Conservation (phyloP, 768 basidiomycete genomes). For the Inosperma sp. region DNA sequence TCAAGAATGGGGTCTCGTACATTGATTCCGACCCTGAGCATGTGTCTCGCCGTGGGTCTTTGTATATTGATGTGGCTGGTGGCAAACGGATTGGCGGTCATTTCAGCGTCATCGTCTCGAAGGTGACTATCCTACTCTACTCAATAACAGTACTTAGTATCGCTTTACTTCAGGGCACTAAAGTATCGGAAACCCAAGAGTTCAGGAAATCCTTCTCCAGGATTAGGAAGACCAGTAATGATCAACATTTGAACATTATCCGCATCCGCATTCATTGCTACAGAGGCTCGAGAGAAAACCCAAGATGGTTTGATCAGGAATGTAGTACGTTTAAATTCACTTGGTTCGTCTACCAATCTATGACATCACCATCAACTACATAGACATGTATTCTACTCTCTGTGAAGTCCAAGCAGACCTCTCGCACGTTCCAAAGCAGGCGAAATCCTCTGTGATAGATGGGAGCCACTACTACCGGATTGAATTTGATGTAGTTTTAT, state of each 20-base stretch:
- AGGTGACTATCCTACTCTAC: no score
- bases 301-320: slow-evolving; percentile 18
- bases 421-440: no score
- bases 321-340: neutral
- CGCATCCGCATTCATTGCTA: slow-evolving; percentile 20
- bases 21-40: slow-evolving; percentile 28
- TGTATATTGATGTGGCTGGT: slow-evolving; percentile 31
- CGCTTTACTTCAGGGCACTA: slow-evolving; percentile 28
- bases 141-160: neutral
- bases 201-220: slow-evolving; percentile 36
- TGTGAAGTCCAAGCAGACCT: slow-evolving; percentile 22
- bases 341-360: no score
- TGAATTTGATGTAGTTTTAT: slow-evolving; percentile 35
- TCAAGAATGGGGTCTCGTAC: slow-evolving; percentile 18
- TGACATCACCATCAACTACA: no score
- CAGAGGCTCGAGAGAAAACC: slow-evolving; percentile 15
- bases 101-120: slow-evolving; percentile 36
- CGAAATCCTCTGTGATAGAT: no score
- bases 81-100: slow-evolving; percentile 28
- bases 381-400: no score
- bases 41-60: no score
- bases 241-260: slow-evolving; percentile 9
- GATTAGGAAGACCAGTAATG: slow-evolving; percentile 13
- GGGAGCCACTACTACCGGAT: slow-evolving; percentile 26
- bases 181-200: slow-evolving; percentile 37